Conservation (phyloP, 75 land plant species). For the Chamaecyparis obtusa region DNA sequence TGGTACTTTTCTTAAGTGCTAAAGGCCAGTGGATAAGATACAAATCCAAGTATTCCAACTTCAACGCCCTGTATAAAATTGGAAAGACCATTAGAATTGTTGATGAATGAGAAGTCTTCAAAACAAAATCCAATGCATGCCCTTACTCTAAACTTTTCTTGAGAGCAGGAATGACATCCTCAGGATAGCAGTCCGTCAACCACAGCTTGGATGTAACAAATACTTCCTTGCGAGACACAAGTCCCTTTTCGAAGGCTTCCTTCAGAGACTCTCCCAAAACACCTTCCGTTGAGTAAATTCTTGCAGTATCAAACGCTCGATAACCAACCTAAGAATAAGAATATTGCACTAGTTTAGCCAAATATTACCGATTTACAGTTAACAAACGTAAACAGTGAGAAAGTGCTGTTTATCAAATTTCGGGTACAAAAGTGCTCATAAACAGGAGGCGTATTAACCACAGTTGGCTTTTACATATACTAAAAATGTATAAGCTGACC, state of each 20-base stretch:
- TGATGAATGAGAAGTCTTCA: too few species aligned
- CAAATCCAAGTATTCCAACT: slow-evolving; percentile 42
- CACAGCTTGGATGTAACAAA: slow-evolving; percentile 51
- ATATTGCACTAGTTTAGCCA: too few species aligned
- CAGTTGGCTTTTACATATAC: too few species aligned
- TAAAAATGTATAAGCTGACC: too few species aligned
- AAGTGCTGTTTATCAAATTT: too few species aligned
- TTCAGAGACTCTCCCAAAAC: slow-evolving; percentile 31
- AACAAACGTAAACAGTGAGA: too few species aligned
- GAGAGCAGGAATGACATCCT: slow-evolving; percentile 45
- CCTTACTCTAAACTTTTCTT: slow-evolving; percentile 29
- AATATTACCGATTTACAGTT: too few species aligned
- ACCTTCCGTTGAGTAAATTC: not conserved
- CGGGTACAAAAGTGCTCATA: too few species aligned
- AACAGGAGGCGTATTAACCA: too few species aligned
- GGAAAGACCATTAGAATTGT: too few species aligned
- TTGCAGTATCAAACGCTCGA: too few species aligned
- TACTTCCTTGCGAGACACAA: slow-evolving; percentile 36
- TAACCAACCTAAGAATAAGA: too few species aligned
- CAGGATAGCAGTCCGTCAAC: slow-evolving; percentile 21
- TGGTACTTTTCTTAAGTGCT: slow-evolving; percentile 9
- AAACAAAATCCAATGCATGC: not conserved
- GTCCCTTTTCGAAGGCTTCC: slow-evolving; percentile 23
- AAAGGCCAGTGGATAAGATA: slow-evolving; percentile 41
- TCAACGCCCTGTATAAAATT: slow-evolving; percentile 17